Percentiles rank a stretch among this genome's conserved stretches.
These are phyloP conservation scores for Pistacia integerrima DNA, from an alignment of 345 rosid species.

Conservation along the genomic window DNA sequence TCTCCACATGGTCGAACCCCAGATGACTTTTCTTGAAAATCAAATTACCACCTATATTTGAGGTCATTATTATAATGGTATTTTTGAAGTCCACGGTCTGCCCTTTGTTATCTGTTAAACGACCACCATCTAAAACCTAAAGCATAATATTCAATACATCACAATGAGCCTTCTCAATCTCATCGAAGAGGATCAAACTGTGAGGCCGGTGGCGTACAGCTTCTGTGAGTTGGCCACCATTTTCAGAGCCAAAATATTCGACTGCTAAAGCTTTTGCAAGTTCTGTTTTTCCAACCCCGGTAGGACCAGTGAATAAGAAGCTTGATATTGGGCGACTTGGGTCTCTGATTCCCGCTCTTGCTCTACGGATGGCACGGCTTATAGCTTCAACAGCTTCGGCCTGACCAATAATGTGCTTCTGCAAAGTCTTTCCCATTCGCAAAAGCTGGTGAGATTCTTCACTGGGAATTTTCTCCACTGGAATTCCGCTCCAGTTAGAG, in stretches of 20 bases:
- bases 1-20: constrained; percentile 11
- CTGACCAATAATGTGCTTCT: constrained; percentile 41
- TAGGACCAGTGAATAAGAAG: constrained; percentile 65
- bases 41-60: too few species aligned
- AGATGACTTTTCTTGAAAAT: too few species aligned
- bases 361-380: constrained; percentile 61
- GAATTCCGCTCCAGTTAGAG: constrained; percentile 48
- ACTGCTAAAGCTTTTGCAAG: constrained; percentile 61
- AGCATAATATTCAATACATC: constrained; percentile 70
- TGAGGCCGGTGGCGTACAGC: constrained; percentile 59
- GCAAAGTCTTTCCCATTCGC: constrained; percentile 34
- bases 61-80: constrained; percentile 54
- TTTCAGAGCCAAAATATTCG: constrained; percentile 56
- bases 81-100: constrained; percentile 64
- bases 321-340: constrained; percentile 68
- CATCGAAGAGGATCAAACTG: constrained; percentile 58
- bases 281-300: constrained; percentile 70
- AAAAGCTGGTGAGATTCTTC: constrained; percentile 42
- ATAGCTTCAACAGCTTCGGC: constrained; percentile 50
- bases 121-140: constrained; percentile 60
- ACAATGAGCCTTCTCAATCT: constrained; percentile 67
- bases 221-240: constrained; percentile 72
- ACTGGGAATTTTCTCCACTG: constrained; percentile 40
- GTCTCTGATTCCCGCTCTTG: constrained; percentile 63
- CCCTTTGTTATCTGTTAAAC: constrained; percentile 64